These are phyloP conservation scores for Onygena corvina DNA, from an alignment of 2,329 filamentous ascomycete genomes.

Conservation along the genomic window DNA sequence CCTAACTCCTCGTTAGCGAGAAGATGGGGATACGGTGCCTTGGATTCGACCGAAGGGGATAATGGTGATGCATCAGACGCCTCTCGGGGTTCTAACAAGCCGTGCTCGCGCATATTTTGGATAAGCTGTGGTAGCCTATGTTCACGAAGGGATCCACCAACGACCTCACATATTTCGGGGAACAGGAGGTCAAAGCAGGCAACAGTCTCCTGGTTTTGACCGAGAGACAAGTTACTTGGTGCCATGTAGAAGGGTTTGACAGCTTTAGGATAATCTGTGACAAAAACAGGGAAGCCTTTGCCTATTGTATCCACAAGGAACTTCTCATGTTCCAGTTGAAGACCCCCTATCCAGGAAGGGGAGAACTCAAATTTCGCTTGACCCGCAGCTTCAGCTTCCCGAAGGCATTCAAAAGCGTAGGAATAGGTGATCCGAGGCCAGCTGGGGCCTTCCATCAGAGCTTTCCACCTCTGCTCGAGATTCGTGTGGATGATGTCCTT, in stretches of 20 bases:
- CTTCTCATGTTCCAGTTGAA: slow-evolving; percentile 88
- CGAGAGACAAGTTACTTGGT: slow-evolving; percentile 32
- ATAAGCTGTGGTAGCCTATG: slow-evolving; percentile 57
- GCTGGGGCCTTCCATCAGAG: slow-evolving; percentile 41
- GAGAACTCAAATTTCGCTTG: slow-evolving; percentile 50
- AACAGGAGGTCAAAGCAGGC: slow-evolving; percentile 86
- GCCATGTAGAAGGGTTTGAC: slow-evolving; percentile 92
- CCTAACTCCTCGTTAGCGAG: slow-evolving; percentile 31
- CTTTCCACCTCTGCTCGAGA: slow-evolving; percentile 60
- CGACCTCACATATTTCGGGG: slow-evolving; percentile 73
- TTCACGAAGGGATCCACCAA: slow-evolving; percentile 81
- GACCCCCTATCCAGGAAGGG: slow-evolving; percentile 58
- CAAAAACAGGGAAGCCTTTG: slow-evolving; percentile 61
- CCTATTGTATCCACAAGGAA: slow-evolving; percentile 62
- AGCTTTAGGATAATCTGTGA: slow-evolving; percentile 79
- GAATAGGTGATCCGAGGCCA: slow-evolving; percentile 82
- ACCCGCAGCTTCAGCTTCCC: slow-evolving; percentile 42
- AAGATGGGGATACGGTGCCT: slow-evolving; percentile 28
- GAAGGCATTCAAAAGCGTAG: slow-evolving; percentile 59
- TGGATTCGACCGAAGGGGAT: slow-evolving; percentile 8
- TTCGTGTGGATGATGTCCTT: slow-evolving; percentile 30
- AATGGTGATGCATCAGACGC: slow-evolving; percentile 13
- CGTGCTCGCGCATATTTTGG: slow-evolving; percentile 57
- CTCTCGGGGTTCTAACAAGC: slow-evolving; percentile 39
- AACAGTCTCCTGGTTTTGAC: slow-evolving; percentile 44